Conservation (phyloP, 2,329 filamentous ascomycete species). For the Curvularia eragrostidis region DNA sequence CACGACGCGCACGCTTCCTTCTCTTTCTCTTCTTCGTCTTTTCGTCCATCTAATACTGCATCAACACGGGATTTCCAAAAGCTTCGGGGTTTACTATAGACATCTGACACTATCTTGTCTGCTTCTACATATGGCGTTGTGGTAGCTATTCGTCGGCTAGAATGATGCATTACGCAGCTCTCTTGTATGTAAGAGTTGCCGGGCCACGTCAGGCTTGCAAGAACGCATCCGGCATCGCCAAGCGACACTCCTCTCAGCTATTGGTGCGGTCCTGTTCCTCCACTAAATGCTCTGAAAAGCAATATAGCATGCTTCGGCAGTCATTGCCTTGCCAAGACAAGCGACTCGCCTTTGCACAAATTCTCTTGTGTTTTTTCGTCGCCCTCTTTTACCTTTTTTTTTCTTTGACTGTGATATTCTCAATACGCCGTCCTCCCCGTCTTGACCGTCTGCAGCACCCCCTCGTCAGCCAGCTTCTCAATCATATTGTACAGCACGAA, state of each 20-base stretch:
- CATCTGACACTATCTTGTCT: constrained; percentile 28
- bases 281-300: constrained; percentile 5
- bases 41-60: constrained; percentile 36
- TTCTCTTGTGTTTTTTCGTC: not conserved
- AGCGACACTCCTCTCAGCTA: constrained; percentile 10
- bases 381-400: too few relatives aligned
- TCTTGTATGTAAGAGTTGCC: constrained; percentile 26
- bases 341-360: not conserved
- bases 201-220: constrained; percentile 30
- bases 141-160: constrained; percentile 42
- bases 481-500: constrained; percentile 54
- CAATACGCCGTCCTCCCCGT: constrained; percentile 51
- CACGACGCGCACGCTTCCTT: constrained; percentile 13
- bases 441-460: constrained; percentile 49
- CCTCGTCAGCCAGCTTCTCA: constrained; percentile 50
- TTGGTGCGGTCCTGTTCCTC: constrained; percentile 5
- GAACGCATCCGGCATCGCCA: constrained; percentile 38
- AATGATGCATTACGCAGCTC: constrained; percentile 41
- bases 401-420: not conserved
- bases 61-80: constrained; percentile 39
- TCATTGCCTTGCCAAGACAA: not conserved
- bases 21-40: constrained; percentile 19
- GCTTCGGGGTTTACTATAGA: constrained; percentile 30
- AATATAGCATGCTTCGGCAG: constrained; percentile 1
- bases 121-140: constrained; percentile 37